Percentiles rank a stretch among this genome's conserved stretches.
phyloP scores from a whole-genome alignment of 805 yeast species.

The Zygosaccharomyces bailii region DNA sequence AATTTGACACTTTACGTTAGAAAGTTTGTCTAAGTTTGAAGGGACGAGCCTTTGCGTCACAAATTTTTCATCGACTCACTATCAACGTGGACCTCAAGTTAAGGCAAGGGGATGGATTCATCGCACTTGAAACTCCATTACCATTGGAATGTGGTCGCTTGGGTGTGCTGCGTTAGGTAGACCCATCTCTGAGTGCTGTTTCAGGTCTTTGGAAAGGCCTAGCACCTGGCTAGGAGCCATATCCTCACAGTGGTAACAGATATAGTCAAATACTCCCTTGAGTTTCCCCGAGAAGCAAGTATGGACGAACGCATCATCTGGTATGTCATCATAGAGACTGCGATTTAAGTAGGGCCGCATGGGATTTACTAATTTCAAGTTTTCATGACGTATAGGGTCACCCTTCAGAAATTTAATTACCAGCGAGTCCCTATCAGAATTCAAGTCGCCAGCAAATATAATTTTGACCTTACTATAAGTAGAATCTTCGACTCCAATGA shows the following conservation, averaged over 20 bases:
- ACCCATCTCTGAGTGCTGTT: conserved; percentile 33
- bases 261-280: conserved; percentile 54
- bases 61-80: conserved; percentile 15
- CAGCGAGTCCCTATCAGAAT: conserved; percentile 48
- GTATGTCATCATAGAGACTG: conserved; percentile 33
- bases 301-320: conserved; percentile 33
- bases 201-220: conserved; percentile 32
- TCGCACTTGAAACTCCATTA: conserved; percentile 37
- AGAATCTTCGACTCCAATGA: conserved; percentile 23
- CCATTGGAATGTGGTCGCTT: conserved; percentile 49
- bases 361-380: conserved; percentile 32
- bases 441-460: conserved; percentile 55
- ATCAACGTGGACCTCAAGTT: conserved; percentile 14
- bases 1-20: not conserved
- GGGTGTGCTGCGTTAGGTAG: conserved; percentile 59
- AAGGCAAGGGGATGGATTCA: conserved; percentile 6
- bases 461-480: conserved; percentile 36
- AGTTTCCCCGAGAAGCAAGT: conserved; percentile 50
- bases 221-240: conserved; percentile 44
- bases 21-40: conserved; percentile 1
- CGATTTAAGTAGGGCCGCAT: conserved; percentile 35
- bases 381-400: conserved; percentile 29
- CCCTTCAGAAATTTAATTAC: conserved; percentile 45
- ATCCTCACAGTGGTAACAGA: conserved; percentile 47
- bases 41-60: conserved; percentile 10